Base-by-base conservation (phyloP, 805 yeast genomes). In the Lipomyces mesembrius region DNA sequence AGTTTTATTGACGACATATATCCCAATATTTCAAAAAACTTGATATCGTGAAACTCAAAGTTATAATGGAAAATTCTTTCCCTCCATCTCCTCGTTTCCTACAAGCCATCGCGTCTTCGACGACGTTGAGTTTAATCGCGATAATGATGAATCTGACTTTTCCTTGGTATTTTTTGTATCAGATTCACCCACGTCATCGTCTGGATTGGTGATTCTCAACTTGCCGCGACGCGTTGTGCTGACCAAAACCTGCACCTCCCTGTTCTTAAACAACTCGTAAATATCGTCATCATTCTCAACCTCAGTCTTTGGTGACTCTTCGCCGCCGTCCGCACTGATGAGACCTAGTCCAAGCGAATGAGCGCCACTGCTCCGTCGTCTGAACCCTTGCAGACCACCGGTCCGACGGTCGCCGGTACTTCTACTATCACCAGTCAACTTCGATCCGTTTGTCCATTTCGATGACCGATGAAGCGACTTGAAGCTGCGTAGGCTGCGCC, bases 171-270 rank as follows among this genome's bases (percentile, higher is more conserved):
- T 20, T 6, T 20, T 29, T 55, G 53, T n/a, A 27, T 73, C 76
- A 14, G 69, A 25, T 22, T 32, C 58, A 12, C 32, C 43, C 12
- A 9, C 17, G 27, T 49, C 60, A 20, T 62, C 67, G 71, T 85
- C 89, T 0, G 93, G 93, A 73, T 89, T 89, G 58, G 85, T 82
- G 49, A 89, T 85, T 46, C 89, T 76, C 56, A 89, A 78, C 62
- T 83, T 82, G 0, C 88, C 82, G 65, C 90, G 79, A 71, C 92
- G 79, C 73, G 84, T 85, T 17, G 90, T 85, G 67, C 89, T 84
- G 7, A 89, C 92, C 67, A 89, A 77, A 8, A 89, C 89, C 75
- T 89, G 93, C 1, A 88, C 93, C 69, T 89, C 92, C 70, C 87
- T 74, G 37, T 81, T 79, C 22, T 81, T 82, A 63, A 85, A 82